Evolutionary conservation across 805 yeast species (phyloP).

Genomic region (Starmerella floricola): DNA sequence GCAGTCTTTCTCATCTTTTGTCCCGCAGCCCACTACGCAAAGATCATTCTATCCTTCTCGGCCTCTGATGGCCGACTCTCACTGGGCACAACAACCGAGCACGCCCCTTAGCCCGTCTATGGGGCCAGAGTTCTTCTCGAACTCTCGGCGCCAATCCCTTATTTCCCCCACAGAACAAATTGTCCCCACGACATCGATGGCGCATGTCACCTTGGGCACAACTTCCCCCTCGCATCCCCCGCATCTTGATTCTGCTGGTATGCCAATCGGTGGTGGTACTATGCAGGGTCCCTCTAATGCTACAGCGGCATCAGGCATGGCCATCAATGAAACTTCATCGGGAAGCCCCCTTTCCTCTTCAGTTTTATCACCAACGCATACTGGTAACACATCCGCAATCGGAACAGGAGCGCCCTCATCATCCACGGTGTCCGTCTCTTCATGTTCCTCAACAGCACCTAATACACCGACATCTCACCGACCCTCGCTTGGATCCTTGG

Average conservation of each 20-base stretch:
- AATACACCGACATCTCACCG: not conserved
- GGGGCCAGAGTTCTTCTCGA: slow-evolving; percentile 11
- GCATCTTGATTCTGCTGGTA: not conserved
- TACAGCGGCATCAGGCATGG: not conserved
- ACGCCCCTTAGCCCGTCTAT: slow-evolving; percentile 15
- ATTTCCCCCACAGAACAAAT: slow-evolving; percentile 15
- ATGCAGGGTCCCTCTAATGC: not conserved
- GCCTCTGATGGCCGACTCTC: slow-evolving; percentile 17
- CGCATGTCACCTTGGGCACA: not conserved
- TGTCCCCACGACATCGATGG: not conserved
- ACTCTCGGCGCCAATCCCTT: slow-evolving; percentile 13
- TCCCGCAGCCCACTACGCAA: slow-evolving; percentile 7
- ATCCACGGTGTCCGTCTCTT: slow-evolving; percentile 18
- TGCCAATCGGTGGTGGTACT: not conserved
- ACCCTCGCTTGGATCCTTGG: not conserved
- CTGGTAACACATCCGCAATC: not conserved
- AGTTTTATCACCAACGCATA: not conserved
- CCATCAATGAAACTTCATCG: not conserved
- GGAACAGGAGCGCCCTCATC: slow-evolving; percentile 1
- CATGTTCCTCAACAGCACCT: not conserved
- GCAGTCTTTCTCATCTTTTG: slow-evolving; percentile 7
- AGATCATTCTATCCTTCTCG: slow-evolving; percentile 16
- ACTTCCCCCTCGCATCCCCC: slow-evolving; percentile 3
- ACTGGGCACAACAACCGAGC: slow-evolving; percentile 18
- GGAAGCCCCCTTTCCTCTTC: not conserved